Base-by-base conservation (phyloP, 2,329 filamentous ascomycete genomes). In the Trichoderma asperellum region DNA sequence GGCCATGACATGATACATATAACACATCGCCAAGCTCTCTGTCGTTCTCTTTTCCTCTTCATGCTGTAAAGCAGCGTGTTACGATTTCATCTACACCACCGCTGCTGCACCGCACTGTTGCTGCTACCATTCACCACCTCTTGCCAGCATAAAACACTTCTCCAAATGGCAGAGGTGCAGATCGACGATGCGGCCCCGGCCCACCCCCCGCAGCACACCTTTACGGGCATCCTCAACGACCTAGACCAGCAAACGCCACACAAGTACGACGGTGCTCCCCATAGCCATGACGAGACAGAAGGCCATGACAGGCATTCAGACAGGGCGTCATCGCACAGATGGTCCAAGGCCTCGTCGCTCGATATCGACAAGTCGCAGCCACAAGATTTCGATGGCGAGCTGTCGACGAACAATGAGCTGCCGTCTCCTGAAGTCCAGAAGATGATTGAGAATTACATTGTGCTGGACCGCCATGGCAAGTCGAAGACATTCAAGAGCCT, bases 381-480 rank as follows among this genome's bases (percentile, higher is more conserved):
- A 2, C 76, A 77, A 34, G 87, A 90, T 73, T 89, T 89, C 74
- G 80, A 83, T 11, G 87, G 87, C 71, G 81, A 87, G 63, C 80
- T 89, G 18, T 77, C 82, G 60, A 88, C 84, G 12, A 85, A 84
- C 75, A 83, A 90, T 74, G 81, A 85, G 47, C 74, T 89, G 2
- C 88, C 88, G 0, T 80, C 84, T 0, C 73, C 76, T 24, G 81
- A 83, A 67, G 82, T 81, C 4, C 77, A 90, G 32, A 81, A 79
- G 66, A 82, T 81, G 73, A 83, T 90, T 52, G 85, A 87, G 71
- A 76, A 84, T 72, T 85, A 87, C 75, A 80, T 83, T 0, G 83
- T 93, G 16, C 83, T 91, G 55, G 90, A 92, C 77, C 82, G 82
- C 47, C 78, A 89, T 69, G 88, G 89, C 68, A 88, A 87, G 68